Conservation (phyloP, 106 monocot genomes). For the Xerophyta viscosa region DNA sequence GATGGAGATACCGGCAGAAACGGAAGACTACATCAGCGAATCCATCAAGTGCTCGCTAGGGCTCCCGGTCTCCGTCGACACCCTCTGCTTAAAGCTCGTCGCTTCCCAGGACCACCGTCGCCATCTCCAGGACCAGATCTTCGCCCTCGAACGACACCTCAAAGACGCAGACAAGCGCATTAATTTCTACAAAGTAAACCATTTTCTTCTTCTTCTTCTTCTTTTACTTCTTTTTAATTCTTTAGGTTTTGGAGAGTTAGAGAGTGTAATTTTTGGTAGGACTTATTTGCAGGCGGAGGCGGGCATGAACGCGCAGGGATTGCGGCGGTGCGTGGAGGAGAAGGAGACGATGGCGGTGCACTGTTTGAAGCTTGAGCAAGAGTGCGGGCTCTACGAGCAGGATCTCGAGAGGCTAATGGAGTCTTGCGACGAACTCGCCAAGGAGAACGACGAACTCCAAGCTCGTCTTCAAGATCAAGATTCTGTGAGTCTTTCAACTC, state of each 20-base stretch:
- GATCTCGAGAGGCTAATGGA: slow-evolving; percentile 61
- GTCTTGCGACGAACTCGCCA: slow-evolving; percentile 52
- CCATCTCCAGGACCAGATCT: slow-evolving; percentile 72
- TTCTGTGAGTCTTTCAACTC: slow-evolving; percentile 23
- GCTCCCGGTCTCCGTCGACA: slow-evolving; percentile 52
- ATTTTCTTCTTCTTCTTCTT: too few species aligned
- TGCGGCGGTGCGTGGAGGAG: slow-evolving; percentile 28
- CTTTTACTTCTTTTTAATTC: neutral
- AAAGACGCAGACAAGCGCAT: slow-evolving; percentile 36
- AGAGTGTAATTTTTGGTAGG: neutral
- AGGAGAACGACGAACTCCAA: slow-evolving; percentile 68
- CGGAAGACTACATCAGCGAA: slow-evolving; percentile 66
- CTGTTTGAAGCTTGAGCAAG: slow-evolving; percentile 48
- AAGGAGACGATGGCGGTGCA: slow-evolving; percentile 45
- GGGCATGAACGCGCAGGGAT: neutral
- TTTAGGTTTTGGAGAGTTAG: neutral
- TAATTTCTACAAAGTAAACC: slow-evolving; percentile 46
- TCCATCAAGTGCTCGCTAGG: slow-evolving; percentile 69
- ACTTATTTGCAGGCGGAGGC: neutral
- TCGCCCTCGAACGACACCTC: slow-evolving; percentile 57
- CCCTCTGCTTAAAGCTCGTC: slow-evolving; percentile 59
- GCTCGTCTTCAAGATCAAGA: slow-evolving; percentile 17
- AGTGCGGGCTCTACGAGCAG: slow-evolving; percentile 63
- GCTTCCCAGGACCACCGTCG: slow-evolving; percentile 62
- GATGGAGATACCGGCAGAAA: slow-evolving; percentile 40